A percentile compares a stretch with the other conserved stretches of the same genome.
phyloP scores from a whole-genome alignment of 2,329 filamentous ascomycete genomes.

The Aspergillus arachidicola region DNA sequence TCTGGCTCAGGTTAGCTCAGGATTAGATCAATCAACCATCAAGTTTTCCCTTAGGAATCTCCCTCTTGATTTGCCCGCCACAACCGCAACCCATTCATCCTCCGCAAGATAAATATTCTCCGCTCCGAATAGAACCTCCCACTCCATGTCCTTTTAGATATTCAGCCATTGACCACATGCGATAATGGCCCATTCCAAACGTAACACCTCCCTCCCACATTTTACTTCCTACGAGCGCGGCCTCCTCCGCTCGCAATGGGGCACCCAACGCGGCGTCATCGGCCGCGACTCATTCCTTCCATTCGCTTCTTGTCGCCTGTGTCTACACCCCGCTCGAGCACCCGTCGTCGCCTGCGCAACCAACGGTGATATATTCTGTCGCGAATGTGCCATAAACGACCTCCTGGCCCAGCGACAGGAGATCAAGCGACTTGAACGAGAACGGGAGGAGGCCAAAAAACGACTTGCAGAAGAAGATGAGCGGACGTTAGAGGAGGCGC shows the following conservation, averaged over 20 bases:
- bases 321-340: conserved; percentile 76
- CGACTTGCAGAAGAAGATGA: conserved; percentile 64
- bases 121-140: neutral
- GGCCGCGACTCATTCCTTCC: conserved; percentile 88
- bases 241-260: conserved; percentile 80
- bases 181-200: conserved; percentile 62
- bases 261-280: conserved; percentile 78
- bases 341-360: conserved; percentile 81
- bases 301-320: conserved; percentile 86
- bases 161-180: conserved; percentile 1
- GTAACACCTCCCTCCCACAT: conserved; percentile 88
- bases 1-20: neutral
- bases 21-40: neutral
- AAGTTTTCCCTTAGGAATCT: neutral
- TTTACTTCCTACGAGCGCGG: conserved; percentile 91
- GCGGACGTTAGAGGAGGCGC: conserved; percentile 69
- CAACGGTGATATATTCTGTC: conserved; percentile 88
- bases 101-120: neutral
- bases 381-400: conserved; percentile 89
- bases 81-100: neutral
- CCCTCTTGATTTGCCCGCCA: neutral
- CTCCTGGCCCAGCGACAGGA: conserved; percentile 91
- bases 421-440: conserved; percentile 76
- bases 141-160: neutral
- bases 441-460: conserved; percentile 61